Percentiles rank a stretch among this genome's conserved stretches.
These are phyloP conservation scores for Cardamine occulta DNA, from an alignment of 345 rosid species.

Conservation along the genomic window DNA sequence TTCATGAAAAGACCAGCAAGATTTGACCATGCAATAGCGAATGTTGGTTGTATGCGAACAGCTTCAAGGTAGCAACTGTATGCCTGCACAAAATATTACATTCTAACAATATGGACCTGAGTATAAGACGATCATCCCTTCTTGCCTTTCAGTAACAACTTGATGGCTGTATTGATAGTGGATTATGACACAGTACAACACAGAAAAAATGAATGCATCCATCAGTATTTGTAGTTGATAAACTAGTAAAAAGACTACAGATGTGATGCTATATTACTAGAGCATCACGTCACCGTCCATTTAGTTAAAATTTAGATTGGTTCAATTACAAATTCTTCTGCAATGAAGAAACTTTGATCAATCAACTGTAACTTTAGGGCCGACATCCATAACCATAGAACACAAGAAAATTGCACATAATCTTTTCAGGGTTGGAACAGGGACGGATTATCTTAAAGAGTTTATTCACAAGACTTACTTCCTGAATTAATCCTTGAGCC, in stretches of 20 bases:
- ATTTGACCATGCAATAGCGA: slow-evolving; percentile 99
- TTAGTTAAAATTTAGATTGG: slow-evolving; percentile 16
- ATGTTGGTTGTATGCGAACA: slow-evolving; percentile 89
- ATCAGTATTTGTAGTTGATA: slow-evolving; percentile 66
- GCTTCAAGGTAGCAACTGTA: slow-evolving; percentile 96
- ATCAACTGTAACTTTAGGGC: slow-evolving; percentile 5
- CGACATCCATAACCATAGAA: slow-evolving; percentile 8
- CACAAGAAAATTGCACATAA: slow-evolving; percentile 33
- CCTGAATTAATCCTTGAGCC: slow-evolving; percentile 91
- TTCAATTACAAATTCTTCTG: slow-evolving; percentile 15
- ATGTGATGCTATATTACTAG: slow-evolving; percentile 36
- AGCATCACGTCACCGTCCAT: slow-evolving; percentile 37
- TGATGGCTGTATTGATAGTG: slow-evolving; percentile 72
- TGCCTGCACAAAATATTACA: slow-evolving; percentile 94
- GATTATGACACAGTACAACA: slow-evolving; percentile 65
- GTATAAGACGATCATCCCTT: slow-evolving; percentile 83
- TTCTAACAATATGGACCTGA: slow-evolving; percentile 73
- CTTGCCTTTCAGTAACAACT: slow-evolving; percentile 72
- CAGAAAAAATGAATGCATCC: slow-evolving; percentile 66
- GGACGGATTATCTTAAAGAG: background rate
- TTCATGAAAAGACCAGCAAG: slow-evolving; percentile 99
- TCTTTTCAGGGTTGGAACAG: slow-evolving; percentile 30
- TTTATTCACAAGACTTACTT: slow-evolving; percentile 61
- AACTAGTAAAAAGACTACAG: slow-evolving; percentile 36
- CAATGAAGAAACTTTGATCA: slow-evolving; percentile 18